These are phyloP conservation scores for Starmerella potacharoeniae DNA, from an alignment of 805 yeast genomes.

Conservation along the genomic window DNA sequence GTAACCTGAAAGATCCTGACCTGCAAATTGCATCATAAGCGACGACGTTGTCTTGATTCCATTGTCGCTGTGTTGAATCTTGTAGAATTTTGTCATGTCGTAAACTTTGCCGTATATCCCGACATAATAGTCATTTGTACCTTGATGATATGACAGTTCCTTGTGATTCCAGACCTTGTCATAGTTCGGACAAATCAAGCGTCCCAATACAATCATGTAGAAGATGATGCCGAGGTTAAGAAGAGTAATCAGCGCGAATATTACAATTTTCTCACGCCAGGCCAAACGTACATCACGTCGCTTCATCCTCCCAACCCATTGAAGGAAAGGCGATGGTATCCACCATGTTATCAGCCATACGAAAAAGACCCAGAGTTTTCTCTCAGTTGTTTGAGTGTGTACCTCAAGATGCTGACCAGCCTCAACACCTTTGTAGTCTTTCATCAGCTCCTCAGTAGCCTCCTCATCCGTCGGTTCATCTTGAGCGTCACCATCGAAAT, in stretches of 20 bases:
- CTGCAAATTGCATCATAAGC: conserved; percentile 32
- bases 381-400: conserved; percentile 23
- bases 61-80: conserved; percentile 33
- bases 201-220: conserved; percentile 34
- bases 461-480: conserved; percentile 29
- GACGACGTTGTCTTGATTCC: conserved; percentile 27
- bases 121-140: conserved; percentile 30
- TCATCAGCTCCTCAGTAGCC: conserved; percentile 21
- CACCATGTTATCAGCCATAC: conserved; percentile 35
- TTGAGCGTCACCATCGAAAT: conserved; percentile 23
- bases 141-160: conserved; percentile 31
- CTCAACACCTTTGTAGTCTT: conserved; percentile 26
- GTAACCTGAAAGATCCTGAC: conserved; percentile 31
- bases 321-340: conserved; percentile 32
- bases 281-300: conserved; percentile 34
- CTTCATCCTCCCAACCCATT: conserved; percentile 31
- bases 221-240: conserved; percentile 33
- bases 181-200: conserved; percentile 33
- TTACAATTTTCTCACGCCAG: conserved; percentile 34
- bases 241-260: conserved; percentile 29
- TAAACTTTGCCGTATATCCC: conserved; percentile 33
- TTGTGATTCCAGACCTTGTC: conserved; percentile 33
- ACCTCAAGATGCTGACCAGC: conserved; percentile 28
- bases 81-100: conserved; percentile 33
- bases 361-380: conserved; percentile 31